Base-by-base conservation (phyloP, 2,329 filamentous ascomycete genomes). In the Botryotinia convoluta region DNA sequence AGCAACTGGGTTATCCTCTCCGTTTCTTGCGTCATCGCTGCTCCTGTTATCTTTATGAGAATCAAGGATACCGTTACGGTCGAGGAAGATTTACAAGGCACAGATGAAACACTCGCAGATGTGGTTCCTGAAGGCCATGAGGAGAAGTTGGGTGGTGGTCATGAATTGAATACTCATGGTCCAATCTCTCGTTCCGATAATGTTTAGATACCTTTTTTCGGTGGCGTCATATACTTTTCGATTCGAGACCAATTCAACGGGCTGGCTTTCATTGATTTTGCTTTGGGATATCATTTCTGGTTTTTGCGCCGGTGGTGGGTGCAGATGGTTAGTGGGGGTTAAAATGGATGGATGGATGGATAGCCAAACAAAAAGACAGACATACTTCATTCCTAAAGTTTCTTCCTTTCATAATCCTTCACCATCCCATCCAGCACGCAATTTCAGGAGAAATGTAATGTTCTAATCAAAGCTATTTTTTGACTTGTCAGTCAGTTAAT, bases 41-140 rank as follows among this genome's bases (percentile, higher is more conserved):
- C 91, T 0, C 95, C 95, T 0, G 88, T 97, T 74, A 92, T 98
- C 81, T 88, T 92, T 79, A 84, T 90, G 79, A 92, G 91, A 84
- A 92, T 98, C 81, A 88, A 92, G 81, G 94, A 97, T 78, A 92
- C 91, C n/a, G 89, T 93, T n/a, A 82, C 88, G 1, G 79, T 97
- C 7, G 93, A 95, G 82, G 91, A 95, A 71, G 95, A 98, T 82
- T 84, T 97, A 69, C 90, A 90, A 80, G 95, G 94, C 82, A 93
- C 92, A 32, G 94, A 97, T 79, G 93, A 96, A 87, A 96, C 92
- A 0, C 80, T 91, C 26, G 89, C 87, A 39, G 93, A 97, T 77
- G 91, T 97, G 12, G 48, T 83, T 18, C 81, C 82, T 1, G 42
- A 73, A 35, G 71, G 69, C 10, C 70, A 75, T 45, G 35, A 63